A percentile compares a stretch with the other conserved stretches of the same genome.
phyloP scores from a whole-genome alignment of 2,329 filamentous ascomycete genomes.

The Fusarium circinatum region DNA sequence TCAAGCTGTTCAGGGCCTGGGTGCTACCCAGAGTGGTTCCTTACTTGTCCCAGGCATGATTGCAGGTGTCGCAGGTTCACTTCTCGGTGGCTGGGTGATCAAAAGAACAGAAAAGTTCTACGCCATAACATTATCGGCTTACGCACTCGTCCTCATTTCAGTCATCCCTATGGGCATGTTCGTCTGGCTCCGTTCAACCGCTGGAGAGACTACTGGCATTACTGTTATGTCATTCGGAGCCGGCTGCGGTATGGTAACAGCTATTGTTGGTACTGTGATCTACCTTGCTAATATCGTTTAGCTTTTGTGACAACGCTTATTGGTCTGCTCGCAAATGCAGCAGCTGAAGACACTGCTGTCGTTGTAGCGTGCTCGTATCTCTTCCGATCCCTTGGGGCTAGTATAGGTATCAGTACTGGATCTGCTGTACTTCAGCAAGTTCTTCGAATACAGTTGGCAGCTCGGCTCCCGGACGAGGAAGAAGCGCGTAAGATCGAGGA shows the following conservation, averaged over 20 bases:
- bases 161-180: constrained; percentile 66
- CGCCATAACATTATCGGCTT: constrained; percentile 70
- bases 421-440: constrained; percentile 78
- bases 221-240: constrained; percentile 57
- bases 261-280: background rate
- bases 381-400: constrained; percentile 82
- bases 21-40: constrained; percentile 71
- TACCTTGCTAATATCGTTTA: background rate
- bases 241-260: constrained; percentile 47
- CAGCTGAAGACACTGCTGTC: constrained; percentile 74
- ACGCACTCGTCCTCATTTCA: constrained; percentile 63
- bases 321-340: constrained; percentile 75
- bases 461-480: constrained; percentile 63
- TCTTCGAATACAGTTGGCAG: constrained; percentile 66
- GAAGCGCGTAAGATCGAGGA: constrained; percentile 74
- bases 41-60: constrained; percentile 74
- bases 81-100: constrained; percentile 74
- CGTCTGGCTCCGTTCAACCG: constrained; percentile 57
- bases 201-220: constrained; percentile 67
- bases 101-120: constrained; percentile 77
- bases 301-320: constrained; percentile 68
- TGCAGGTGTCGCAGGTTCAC: constrained; percentile 69
- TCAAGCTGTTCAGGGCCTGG: constrained; percentile 74
- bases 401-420: constrained; percentile 76
- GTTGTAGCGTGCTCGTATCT: constrained; percentile 84